Evolutionary conservation across 768 basidiomycete genomes (phyloP), one percentile per base, ranked within the genome.

Genomic region (Phylloporus arenicola): DNA sequence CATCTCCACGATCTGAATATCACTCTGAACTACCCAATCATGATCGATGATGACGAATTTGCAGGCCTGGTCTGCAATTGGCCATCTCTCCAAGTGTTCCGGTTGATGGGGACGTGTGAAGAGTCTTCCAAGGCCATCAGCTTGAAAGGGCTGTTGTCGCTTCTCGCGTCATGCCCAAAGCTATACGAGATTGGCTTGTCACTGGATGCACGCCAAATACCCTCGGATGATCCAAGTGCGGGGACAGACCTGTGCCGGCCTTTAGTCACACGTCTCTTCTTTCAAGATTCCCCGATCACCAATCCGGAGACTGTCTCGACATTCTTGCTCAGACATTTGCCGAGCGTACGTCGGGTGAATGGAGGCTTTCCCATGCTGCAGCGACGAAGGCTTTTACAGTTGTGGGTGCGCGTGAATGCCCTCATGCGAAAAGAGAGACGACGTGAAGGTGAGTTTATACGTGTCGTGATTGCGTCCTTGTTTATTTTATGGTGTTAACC

Each of bases 41-140:
- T 40, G 3, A 24, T 55, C 14, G 19, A 48, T 4, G 51, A 56
- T 6, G 34, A 45, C 3, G 47, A 46, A 13, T 43, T 55, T 25
- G 40, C 40, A 9, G 6, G 40, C 25, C 17, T 52, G 14, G 45
- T 47, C 14, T 27, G 17, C 6, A 31, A 45, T 17, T 55, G 51
- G 51, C 51, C 51, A 5, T 10, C 3, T 17, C 38, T 51, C 14
- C 16, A 27, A 25, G n/a, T 24, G 9, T 37, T 51, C 5, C 24
- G 24, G 14, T 27, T 49, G 17, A 14, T 20, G 24, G 40, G 48
- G 19, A 14, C 1, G 33, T 31, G 22, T 11, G 31, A 27, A 19
- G 48, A 34, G 4, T 24, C 48, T 17, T 19, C 24, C n/a, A 49
- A 49, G 17, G 24, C 31, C 13, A 33, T 53, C 25, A 48, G 35